Conservation (phyloP, 2,329 filamentous ascomycete species). For the Colletotrichum chrysophilum region DNA sequence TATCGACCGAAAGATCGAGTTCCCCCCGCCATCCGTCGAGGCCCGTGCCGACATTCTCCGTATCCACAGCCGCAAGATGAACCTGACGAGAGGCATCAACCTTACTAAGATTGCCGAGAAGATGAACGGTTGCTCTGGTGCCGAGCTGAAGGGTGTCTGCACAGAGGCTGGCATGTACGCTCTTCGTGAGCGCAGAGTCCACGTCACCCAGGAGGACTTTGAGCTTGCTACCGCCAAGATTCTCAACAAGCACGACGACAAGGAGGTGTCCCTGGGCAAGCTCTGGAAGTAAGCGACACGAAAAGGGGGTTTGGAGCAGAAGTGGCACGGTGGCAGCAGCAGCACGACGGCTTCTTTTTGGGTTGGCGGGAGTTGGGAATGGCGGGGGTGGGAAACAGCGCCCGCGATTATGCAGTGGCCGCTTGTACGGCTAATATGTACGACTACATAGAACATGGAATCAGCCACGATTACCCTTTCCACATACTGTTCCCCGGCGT, state of each 20-base stretch:
- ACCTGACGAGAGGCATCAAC: constrained; percentile 96
- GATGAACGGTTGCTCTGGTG: constrained; percentile 99
- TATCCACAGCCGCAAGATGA: constrained; percentile 98
- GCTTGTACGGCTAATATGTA: constrained; percentile 23
- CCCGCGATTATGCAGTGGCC: constrained; percentile 1
- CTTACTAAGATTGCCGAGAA: constrained; percentile 98
- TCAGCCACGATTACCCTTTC: constrained; percentile 13
- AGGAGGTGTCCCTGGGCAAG: constrained; percentile 90
- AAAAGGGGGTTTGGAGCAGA: not conserved
- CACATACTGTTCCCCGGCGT: not conserved
- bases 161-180: constrained; percentile 99
- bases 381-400: constrained; percentile 6
- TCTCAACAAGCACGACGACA: constrained; percentile 99
- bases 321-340: constrained; percentile 4
- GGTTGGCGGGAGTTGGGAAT: constrained; percentile 14
- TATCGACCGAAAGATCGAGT: constrained; percentile 99
- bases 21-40: constrained; percentile 95
- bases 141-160: constrained; percentile 97
- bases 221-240: constrained; percentile 99
- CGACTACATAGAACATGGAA: constrained; percentile 22
- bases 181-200: constrained; percentile 90
- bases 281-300: constrained; percentile 59
- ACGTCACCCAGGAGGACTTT: constrained; percentile 99
- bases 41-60: constrained; percentile 96
- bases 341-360: constrained; percentile 16